These are phyloP conservation scores for Ogataea parapolymorpha DNA, from an alignment of 805 yeast species.

Conservation along the genomic window DNA sequence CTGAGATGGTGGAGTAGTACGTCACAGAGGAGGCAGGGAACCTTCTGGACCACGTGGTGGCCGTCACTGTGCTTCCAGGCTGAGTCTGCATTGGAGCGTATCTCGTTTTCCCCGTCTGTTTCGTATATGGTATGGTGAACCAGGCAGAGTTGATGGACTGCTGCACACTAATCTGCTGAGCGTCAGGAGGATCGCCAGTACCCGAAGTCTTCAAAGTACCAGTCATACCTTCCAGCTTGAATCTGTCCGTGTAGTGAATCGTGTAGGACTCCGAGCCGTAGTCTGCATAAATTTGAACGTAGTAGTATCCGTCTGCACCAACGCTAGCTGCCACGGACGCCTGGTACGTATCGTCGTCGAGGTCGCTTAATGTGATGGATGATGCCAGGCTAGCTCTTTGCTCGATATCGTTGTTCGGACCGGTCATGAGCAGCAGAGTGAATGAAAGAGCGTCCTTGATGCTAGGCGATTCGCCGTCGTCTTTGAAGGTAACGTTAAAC, in stretches of 20 bases:
- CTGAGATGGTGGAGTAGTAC: conserved; percentile 46
- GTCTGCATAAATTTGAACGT: conserved; percentile 61
- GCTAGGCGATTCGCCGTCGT: conserved; percentile 48
- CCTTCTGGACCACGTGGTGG: conserved; percentile 60
- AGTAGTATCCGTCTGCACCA: conserved; percentile 67
- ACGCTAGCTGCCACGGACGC: conserved; percentile 41
- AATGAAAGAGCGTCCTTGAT: conserved; percentile 42
- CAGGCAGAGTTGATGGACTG: conserved; percentile 43
- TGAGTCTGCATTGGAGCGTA: conserved; percentile 93
- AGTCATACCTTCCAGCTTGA: conserved; percentile 65
- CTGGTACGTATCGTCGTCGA: conserved; percentile 37
- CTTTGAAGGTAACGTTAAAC: conserved; percentile 53
- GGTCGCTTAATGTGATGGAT: conserved; percentile 27
- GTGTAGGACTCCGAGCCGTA: conserved; percentile 38
- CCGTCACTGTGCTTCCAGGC: conserved; percentile 71
- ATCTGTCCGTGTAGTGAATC: conserved; percentile 66
- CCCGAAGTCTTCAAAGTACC: conserved; percentile 58
- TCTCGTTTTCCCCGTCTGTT: conserved; percentile 74
- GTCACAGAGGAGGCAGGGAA: conserved; percentile 68
- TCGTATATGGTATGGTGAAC: conserved; percentile 66
- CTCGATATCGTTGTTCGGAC: conserved; percentile 49
- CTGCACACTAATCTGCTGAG: conserved; percentile 36
- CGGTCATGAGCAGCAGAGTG: conserved; percentile 65
- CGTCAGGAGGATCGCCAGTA: conserved; percentile 42
- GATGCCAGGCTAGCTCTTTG: conserved; percentile 34